Evolutionary conservation across 768 basidiomycete species (phyloP).

Genomic region (Termitomyces sp.): DNA sequence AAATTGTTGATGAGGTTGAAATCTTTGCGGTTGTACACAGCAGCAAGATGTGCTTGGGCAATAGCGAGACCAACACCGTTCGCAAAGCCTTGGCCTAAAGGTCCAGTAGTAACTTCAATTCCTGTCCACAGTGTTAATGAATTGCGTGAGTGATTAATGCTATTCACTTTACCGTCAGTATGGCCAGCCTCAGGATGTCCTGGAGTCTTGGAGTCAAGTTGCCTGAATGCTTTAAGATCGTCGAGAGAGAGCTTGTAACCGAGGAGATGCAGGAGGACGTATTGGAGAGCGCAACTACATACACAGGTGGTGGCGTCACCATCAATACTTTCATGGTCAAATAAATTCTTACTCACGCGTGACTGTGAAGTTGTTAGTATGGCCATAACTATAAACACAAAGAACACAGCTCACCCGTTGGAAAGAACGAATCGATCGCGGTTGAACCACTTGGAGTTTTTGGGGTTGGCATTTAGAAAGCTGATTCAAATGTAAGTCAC

Average conservation of each 20-base stretch:
- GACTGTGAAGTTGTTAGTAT: slow-evolving; percentile 35
- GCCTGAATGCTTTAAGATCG: slow-evolving; percentile 91
- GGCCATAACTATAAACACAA: background rate
- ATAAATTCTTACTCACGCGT: slow-evolving; percentile 52
- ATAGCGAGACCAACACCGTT: slow-evolving; percentile 94
- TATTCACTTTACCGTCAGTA: slow-evolving; percentile 34
- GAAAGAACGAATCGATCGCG: slow-evolving; percentile 96
- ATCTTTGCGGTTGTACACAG: slow-evolving; percentile 84
- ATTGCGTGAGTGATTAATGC: background rate
- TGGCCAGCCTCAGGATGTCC: slow-evolving; percentile 84
- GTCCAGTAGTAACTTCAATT: slow-evolving; percentile 92
- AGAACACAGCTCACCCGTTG: slow-evolving; percentile 62
- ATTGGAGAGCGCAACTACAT: slow-evolving; percentile 89
- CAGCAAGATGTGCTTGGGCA: slow-evolving; percentile 85
- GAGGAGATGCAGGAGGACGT: slow-evolving; percentile 84
- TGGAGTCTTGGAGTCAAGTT: slow-evolving; percentile 84
- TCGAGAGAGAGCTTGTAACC: slow-evolving; percentile 92
- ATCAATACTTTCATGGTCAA: background rate
- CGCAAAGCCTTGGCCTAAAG: slow-evolving; percentile 91
- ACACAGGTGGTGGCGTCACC: slow-evolving; percentile 2
- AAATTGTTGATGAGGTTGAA: slow-evolving; percentile 82
- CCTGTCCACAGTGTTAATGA: slow-evolving; percentile 28
- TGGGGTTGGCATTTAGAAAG: slow-evolving; percentile 86
- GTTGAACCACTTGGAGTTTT: slow-evolving; percentile 90
- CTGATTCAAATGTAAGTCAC: slow-evolving; percentile 27